Evolutionary conservation across 1,139 yeast species (phyloP), one percentile per base, ranked within the genome.

Genomic region (Magnusiomyces tetraspermus): DNA sequence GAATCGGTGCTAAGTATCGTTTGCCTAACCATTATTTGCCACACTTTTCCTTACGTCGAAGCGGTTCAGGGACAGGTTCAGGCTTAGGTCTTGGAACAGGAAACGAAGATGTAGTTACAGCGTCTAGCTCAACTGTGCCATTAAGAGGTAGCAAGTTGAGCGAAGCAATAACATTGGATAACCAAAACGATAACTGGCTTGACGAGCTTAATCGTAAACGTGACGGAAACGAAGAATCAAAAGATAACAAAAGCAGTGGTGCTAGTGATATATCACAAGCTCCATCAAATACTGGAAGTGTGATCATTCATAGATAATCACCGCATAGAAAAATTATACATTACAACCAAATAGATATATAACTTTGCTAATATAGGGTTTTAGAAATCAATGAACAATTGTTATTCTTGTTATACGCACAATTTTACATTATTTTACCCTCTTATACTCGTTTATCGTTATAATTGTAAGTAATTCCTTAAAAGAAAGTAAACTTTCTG

Each of bases 271-370:
- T 30, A 5, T 45, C 48, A 8, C n/a, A 40, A 31, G 48, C 31
- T 3, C 19, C 28, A 19, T 45, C 48, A n/a, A 17, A 21, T 19
- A 45, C 48, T 2, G 48, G 48, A 13, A 45, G 48, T 22, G 48
- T 45, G 28, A 30, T 45, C 31, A 30, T 45, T n/a, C 48, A 45
- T 31, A 30, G 42, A 5, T 38, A n/a, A 33, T 28, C 10, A 28
- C 11, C 11, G n/a, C n/a, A n/a, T n/a, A n/a, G n/a, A n/a, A n/a
- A n/a, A n/a, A n/a, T n/a, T n/a, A n/a, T n/a, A n/a, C n/a, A n/a
- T n/a, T n/a, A n/a, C n/a, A n/a, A n/a, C n/a, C n/a, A 28, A 8
- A 28, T 6, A 8, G 31, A 28, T 28, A 28, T 28, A 28, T 28
- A 28, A 8, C 11, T 28, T 28, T 28, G 11, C 33, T 28, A 28